Conservation (phyloP, 2,329 filamentous ascomycete species). For the Bipolaris gigantea region DNA sequence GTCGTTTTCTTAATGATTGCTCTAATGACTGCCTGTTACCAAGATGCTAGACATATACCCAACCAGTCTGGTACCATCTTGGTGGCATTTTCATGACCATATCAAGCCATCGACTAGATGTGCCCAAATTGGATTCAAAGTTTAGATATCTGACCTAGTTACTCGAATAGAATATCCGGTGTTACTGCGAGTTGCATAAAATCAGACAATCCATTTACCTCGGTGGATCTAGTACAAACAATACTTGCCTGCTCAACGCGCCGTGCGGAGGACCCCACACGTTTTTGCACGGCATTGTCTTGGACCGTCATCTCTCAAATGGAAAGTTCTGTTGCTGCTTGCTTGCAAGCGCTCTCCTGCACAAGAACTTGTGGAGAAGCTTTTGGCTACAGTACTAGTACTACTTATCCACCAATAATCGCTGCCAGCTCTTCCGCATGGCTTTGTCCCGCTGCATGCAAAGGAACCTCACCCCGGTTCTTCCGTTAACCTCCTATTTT, state of each 20-base stretch:
- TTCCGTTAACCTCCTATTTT: slow-evolving; percentile 25
- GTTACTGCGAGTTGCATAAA: too few relatives aligned
- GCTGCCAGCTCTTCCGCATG: not conserved
- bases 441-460: slow-evolving; percentile 20
- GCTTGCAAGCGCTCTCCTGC: slow-evolving; percentile 14
- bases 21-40: not conserved
- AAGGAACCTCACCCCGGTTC: slow-evolving; percentile 25
- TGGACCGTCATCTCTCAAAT: not conserved
- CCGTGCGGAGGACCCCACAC: not conserved
- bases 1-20: not conserved
- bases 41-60: slow-evolving; percentile 10
- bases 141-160: not conserved
- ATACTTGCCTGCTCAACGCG: not conserved
- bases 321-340: slow-evolving; percentile 3
- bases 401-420: slow-evolving; percentile 39
- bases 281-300: not conserved
- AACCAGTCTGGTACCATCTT: not conserved
- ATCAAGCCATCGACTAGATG: not conserved
- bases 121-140: not conserved
- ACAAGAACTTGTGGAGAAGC: slow-evolving; percentile 22
- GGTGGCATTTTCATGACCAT: not conserved
- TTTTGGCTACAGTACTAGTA: not conserved
- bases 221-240: not conserved
- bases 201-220: not conserved
- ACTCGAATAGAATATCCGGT: not conserved